Evolutionary conservation across 1,284 basidiomycete species (phyloP).

Genomic region (Lentinus polychrous): DNA sequence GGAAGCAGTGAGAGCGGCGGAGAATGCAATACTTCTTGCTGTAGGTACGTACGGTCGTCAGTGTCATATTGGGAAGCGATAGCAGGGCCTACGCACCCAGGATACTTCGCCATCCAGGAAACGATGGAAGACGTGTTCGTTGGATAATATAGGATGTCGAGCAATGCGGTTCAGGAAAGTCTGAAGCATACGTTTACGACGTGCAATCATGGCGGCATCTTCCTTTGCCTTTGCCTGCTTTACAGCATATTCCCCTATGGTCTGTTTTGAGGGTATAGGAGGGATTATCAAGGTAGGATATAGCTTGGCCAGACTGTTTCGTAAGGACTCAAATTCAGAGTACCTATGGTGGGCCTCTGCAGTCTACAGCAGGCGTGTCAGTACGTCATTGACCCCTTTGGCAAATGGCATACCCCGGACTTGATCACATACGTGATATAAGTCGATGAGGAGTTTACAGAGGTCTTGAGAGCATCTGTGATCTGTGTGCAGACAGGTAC

Average conservation of each 20-base stretch:
- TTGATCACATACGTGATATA: conserved; percentile 95
- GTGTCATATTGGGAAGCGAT: neutral
- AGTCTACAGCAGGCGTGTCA: conserved; percentile 38
- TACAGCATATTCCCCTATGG: conserved; percentile 92
- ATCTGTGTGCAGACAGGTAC: conserved; percentile 47
- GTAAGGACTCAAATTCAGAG: conserved; percentile 94
- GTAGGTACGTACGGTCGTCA: neutral
- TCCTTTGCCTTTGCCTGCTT: conserved; percentile 98
- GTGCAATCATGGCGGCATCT: conserved; percentile 87
- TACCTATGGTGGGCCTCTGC: conserved; percentile 88
- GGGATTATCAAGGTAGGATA: conserved; percentile 98
- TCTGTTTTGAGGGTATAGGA: conserved; percentile 97
- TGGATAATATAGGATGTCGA: conserved; percentile 88
- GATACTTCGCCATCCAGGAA: conserved; percentile 95
- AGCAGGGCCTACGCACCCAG: conserved; percentile 58
- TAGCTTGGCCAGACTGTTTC: conserved; percentile 76
- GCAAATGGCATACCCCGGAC: conserved; percentile 64
- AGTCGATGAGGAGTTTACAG: conserved; percentile 75
- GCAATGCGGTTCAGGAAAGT: conserved; percentile 90
- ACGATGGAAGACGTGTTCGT: conserved; percentile 91
- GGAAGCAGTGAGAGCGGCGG: conserved; percentile 87
- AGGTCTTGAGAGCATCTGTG: conserved; percentile 92
- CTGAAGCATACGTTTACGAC: conserved; percentile 90
- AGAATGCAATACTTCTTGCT: conserved; percentile 89
- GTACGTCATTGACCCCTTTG: conserved; percentile 5